Percentiles rank a stretch among this genome's conserved stretches.
Conservation (phyloP, 768 basidiomycete genomes). For the Thelephora aurantiotincta region DNA sequence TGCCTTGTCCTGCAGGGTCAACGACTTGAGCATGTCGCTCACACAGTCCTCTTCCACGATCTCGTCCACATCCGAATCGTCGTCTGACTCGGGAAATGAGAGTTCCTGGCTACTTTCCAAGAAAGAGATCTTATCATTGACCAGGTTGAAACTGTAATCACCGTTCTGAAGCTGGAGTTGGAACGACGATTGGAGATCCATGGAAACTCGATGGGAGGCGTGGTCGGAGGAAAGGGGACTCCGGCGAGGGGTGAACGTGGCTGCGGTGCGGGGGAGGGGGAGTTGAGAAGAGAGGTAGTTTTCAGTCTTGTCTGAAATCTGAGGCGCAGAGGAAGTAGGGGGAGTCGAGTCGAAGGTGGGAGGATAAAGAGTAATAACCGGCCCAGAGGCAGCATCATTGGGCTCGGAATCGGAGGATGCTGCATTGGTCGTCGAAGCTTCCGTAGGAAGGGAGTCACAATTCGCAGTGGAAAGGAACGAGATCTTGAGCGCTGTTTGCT, state of each 20-base stretch:
- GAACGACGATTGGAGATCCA: conserved; percentile 22
- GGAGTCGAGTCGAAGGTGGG: background rate
- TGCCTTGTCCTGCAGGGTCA: background rate
- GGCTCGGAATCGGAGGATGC: background rate
- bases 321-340: background rate
- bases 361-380: background rate
- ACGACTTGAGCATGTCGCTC: conserved; percentile 7
- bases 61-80: conserved; percentile 14
- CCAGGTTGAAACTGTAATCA: conserved; percentile 21
- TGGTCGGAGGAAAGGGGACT: conserved; percentile 3
- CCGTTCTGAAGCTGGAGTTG: conserved; percentile 19
- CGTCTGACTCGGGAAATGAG: conserved; percentile 12
- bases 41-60: conserved; percentile 13
- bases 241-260: background rate
- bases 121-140: conserved; percentile 23
- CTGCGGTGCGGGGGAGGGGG: conserved; percentile 1
- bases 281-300: background rate
- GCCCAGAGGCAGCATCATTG: background rate
- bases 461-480: background rate
- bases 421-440: background rate
- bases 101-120: conserved; percentile 15
- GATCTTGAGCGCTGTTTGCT: background rate
- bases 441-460: background rate
- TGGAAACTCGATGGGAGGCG: conserved; percentile 16
- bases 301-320: background rate